phyloP scores from a whole-genome alignment of 805 yeast species.

The Torulaspora delbrueckii region DNA sequence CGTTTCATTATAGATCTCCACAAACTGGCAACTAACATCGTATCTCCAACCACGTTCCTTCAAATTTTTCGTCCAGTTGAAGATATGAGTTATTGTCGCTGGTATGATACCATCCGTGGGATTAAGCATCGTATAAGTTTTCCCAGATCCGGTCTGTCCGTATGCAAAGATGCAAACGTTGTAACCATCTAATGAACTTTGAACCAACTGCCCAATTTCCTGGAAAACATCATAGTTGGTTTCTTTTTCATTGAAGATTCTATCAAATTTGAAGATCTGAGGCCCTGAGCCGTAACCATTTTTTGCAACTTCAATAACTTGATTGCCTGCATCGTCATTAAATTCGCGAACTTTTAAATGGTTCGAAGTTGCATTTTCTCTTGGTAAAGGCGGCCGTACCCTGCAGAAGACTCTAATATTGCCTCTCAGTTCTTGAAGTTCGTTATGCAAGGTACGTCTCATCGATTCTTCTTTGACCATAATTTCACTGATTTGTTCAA shows the following conservation, averaged over 20 bases:
- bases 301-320: conserved; percentile 23
- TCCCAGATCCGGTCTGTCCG: conserved; percentile 97
- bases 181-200: conserved; percentile 80
- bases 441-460: conserved; percentile 64
- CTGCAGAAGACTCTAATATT: conserved; percentile 90
- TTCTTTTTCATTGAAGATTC: conserved; percentile 54
- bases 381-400: conserved; percentile 53
- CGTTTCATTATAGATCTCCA: conserved; percentile 85
- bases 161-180: conserved; percentile 94
- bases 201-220: conserved; percentile 82
- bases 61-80: conserved; percentile 47
- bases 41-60: conserved; percentile 59
- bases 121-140: conserved; percentile 83
- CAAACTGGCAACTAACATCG: conserved; percentile 62
- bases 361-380: conserved; percentile 21
- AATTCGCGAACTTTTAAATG: conserved; percentile 32
- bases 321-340: conserved; percentile 29
- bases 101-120: conserved; percentile 76
- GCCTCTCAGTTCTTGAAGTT: conserved; percentile 81
- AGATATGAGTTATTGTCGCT: conserved; percentile 64
- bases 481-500: conserved; percentile 33
- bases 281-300: conserved; percentile 1
- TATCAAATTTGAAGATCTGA: conserved; percentile 68
- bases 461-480: conserved; percentile 48
- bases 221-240: conserved; percentile 65